Percentiles rank a stretch among this genome's conserved stretches.
These are phyloP conservation scores for Cyberlindnera maritima DNA, from an alignment of 805 yeast genomes.

Conservation along the genomic window DNA sequence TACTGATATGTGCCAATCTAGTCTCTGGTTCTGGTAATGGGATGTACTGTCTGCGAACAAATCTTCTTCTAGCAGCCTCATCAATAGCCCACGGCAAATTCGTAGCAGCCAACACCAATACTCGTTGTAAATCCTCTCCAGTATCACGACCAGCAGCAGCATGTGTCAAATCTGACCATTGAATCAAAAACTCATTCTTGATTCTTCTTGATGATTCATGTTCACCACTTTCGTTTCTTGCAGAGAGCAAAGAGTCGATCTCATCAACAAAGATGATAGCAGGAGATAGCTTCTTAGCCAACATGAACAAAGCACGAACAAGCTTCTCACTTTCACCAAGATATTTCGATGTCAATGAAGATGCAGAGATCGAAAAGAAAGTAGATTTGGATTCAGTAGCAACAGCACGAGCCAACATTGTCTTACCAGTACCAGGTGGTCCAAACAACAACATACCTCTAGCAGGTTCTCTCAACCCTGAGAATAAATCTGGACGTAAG, in stretches of 20 bases:
- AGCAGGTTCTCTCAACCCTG: constrained; percentile 92
- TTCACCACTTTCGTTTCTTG: constrained; percentile 69
- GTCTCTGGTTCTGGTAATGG: constrained; percentile 92
- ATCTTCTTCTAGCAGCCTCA: constrained; percentile 94
- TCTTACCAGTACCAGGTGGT: constrained; percentile 98
- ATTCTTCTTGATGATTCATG: constrained; percentile 89
- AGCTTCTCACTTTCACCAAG: constrained; percentile 91
- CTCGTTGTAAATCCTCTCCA: constrained; percentile 44
- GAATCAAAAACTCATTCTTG: constrained; percentile 90
- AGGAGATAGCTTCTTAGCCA: constrained; percentile 87
- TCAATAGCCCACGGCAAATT: constrained; percentile 97
- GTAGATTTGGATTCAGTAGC: constrained; percentile 96
- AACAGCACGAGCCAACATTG: constrained; percentile 96
- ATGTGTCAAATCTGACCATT: constrained; percentile 90
- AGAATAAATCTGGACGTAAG: constrained; percentile 86
- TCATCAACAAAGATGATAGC: constrained; percentile 95
- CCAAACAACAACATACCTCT: constrained; percentile 95
- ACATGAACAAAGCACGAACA: constrained; percentile 80
- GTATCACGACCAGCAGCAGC: constrained; percentile 69
- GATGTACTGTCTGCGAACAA: constrained; percentile 88
- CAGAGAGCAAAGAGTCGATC: constrained; percentile 84
- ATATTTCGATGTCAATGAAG: constrained; percentile 77
- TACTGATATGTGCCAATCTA: constrained; percentile 66
- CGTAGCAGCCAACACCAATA: constrained; percentile 90
- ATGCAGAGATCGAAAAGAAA: constrained; percentile 88